Evolutionary conservation across 2,329 filamentous ascomycete species (phyloP), one percentile per base, ranked within the genome.

Genomic region (Alternaria sp.): DNA sequence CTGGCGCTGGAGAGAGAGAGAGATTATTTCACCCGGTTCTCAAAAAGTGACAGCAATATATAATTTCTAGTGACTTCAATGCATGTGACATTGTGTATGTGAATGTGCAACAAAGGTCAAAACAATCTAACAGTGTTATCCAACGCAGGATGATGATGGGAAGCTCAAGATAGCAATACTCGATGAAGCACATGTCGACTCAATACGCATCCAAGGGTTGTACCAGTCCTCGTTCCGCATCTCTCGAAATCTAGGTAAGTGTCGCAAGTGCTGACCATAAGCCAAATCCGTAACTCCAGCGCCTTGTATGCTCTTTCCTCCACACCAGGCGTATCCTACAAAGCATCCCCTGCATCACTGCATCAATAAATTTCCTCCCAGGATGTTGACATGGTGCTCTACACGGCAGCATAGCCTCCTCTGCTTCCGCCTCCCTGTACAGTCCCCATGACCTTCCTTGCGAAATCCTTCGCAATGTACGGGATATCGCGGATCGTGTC

Each of bases 401-500:
- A 97, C 69, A 99, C 95, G 49, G 96, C 96, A 75, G 93, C 97
- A 82, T 99, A 99, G 3, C 96, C 96, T 49, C 95, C 95, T 73
- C 96, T 89, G 62, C 89, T 91, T 8, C 93, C 92, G 46, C 90
- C 87, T 2, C 93, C 93, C 80, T 97, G 93, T 10, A 98, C 85
- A 0, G 93, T 94, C 76, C 91, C 93, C 51, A 96, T 83, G 19
- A 97, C 89, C 69, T 90, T 88, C 62, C 93, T 87, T 15, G 88
- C 85, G 88, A 92, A 97, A 80, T 99, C 96, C 81, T 95, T 94
- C 67, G 97, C 81, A 57, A 98, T 86, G 77, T 97, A 98, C 4
- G 96, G 96, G 19, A 97, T 83, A 76, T 99, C 96, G 67, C 95
- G 90, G 72, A 98, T 91, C 0, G 92, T 91, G 80, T 99, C 96